Conservation (phyloP, 2,329 filamentous ascomycete genomes). For the Aspergillus pseudonomiae region DNA sequence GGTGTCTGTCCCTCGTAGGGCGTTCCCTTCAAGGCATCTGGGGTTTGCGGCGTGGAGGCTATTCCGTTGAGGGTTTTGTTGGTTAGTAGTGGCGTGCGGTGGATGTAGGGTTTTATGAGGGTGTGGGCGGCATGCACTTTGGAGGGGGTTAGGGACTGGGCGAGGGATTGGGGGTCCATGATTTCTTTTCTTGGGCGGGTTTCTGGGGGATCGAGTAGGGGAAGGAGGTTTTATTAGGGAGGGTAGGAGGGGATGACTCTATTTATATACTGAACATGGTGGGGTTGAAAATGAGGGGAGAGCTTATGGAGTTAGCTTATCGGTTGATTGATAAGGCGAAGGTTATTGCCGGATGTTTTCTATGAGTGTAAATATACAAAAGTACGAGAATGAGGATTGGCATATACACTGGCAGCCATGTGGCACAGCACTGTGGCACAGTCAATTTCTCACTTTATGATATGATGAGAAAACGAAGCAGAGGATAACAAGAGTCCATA, state of each 20-base stretch:
- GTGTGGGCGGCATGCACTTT: conserved; percentile 73
- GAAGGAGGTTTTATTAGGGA: neutral
- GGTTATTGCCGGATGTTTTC: neutral
- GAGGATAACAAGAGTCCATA: neutral
- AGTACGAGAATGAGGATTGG: too few relatives aligned
- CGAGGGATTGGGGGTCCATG: conserved; percentile 9
- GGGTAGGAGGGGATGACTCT: neutral
- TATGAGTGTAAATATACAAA: too few relatives aligned
- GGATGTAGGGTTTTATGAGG: conserved; percentile 74
- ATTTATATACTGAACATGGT: neutral
- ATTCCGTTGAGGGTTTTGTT: conserved; percentile 73
- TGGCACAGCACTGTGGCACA: neutral
- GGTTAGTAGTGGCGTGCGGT: conserved; percentile 81
- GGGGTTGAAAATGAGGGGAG: neutral
- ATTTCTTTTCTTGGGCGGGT: neutral
- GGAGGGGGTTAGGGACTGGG: conserved; percentile 64
- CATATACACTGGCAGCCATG: too few relatives aligned
- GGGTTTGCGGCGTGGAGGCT: conserved; percentile 70
- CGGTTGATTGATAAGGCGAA: neutral
- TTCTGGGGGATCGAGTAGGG: neutral
- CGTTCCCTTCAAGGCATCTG: conserved; percentile 58
- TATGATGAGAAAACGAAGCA: neutral
- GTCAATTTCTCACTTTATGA: neutral
- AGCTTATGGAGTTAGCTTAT: neutral
- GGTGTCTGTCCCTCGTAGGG: conserved; percentile 60